A percentile compares a stretch with the other conserved stretches of the same genome.
Evolutionary conservation across 75 land plant genomes (phyloP).

Genomic region (Ceratopteris richardii): DNA sequence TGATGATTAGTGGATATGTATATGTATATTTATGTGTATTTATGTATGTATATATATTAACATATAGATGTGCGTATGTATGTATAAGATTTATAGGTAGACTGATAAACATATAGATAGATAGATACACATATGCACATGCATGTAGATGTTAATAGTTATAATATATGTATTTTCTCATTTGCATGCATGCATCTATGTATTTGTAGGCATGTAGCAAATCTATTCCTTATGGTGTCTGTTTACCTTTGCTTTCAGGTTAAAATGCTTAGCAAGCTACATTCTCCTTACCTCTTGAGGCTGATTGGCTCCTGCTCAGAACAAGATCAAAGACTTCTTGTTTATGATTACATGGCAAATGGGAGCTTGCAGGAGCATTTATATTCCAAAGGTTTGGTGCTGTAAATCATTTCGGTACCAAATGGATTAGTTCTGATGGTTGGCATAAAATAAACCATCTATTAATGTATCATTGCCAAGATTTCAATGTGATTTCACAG

Average conservation of each 20-base stretch:
- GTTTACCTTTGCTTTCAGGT: slow-evolving; percentile 30
- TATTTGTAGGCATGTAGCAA: background rate
- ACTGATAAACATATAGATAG: background rate
- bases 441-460: too few relatives aligned
- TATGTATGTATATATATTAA: too few relatives aligned
- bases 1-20: too few relatives aligned
- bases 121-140: background rate
- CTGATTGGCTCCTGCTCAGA: slow-evolving; percentile 75
- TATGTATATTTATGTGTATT: too few relatives aligned
- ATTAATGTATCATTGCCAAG: too few relatives aligned
- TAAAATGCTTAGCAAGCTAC: slow-evolving; percentile 56
- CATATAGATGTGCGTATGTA: too few relatives aligned
- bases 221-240: background rate
- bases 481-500: too few relatives aligned
- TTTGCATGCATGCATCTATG: background rate
- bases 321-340: slow-evolving; percentile 46
- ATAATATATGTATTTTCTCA: background rate
- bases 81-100: too few relatives aligned
- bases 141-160: background rate
- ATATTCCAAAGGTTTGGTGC: slow-evolving; percentile 28
- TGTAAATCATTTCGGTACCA: too few relatives aligned
- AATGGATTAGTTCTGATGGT: too few relatives aligned
- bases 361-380: slow-evolving; percentile 78
- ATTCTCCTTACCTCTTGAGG: slow-evolving; percentile 50
- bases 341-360: slow-evolving; percentile 82